Evolutionary conservation across 192 early-diverging fungal genomes (phyloP).

Genomic region (Dissophora globulifera): DNA sequence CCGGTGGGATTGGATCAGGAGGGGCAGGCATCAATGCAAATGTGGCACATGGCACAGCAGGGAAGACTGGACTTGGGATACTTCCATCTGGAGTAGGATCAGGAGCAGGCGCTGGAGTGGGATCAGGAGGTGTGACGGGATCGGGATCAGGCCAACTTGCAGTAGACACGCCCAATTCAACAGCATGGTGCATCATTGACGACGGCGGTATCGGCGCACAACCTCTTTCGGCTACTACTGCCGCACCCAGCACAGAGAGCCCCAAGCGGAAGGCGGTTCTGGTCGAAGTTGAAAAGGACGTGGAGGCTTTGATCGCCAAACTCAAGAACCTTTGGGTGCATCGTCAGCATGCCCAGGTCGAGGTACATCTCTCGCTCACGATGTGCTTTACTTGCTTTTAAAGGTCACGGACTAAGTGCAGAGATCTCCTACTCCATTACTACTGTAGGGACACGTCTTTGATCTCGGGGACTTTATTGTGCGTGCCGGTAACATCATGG

Average conservation of each 20-base stretch:
- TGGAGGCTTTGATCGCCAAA: conserved; percentile 59
- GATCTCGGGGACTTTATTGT: conserved; percentile 66
- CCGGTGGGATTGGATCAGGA: conserved; percentile 1
- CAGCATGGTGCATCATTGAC: conserved; percentile 49
- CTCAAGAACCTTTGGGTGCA: conserved; percentile 64
- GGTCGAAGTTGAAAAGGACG: conserved; percentile 62
- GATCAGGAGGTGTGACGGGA: conserved; percentile 5
- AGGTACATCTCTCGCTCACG: conserved; percentile 34
- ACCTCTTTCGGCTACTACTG: neutral
- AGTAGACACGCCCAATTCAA: conserved; percentile 19
- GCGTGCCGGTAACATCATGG: conserved; percentile 62
- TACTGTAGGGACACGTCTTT: conserved; percentile 56
- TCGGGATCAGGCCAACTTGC: conserved; percentile 5
- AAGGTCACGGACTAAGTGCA: neutral
- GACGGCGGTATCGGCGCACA: conserved; percentile 28
- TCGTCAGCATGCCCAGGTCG: conserved; percentile 60
- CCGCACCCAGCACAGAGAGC: conserved; percentile 1
- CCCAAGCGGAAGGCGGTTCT: conserved; percentile 52
- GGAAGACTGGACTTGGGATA: conserved; percentile 37
- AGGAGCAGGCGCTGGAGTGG: neutral
- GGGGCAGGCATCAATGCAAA: neutral
- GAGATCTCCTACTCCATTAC: too few relatives aligned
- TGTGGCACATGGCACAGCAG: conserved; percentile 1
- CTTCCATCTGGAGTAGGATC: conserved; percentile 16
- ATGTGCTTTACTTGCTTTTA: neutral